Evolutionary conservation across 352 stramenopile species (phyloP), one percentile per base, ranked within the genome.

Genomic region (Hyaloperonospora brassicae): DNA sequence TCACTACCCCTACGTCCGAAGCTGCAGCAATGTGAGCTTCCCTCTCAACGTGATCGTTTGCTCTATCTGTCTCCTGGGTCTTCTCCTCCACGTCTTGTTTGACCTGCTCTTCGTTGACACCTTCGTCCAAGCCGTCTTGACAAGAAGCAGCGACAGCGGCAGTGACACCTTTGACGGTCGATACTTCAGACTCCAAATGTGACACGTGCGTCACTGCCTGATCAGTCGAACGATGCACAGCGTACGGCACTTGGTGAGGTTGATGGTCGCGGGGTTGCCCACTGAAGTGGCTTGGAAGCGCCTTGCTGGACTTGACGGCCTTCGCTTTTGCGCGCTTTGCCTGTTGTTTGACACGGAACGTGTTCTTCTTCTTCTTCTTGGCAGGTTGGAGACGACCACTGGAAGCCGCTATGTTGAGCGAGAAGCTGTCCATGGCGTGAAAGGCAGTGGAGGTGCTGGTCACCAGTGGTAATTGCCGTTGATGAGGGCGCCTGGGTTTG

Each of bases 341-440:
- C 24, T 73, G 76, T 50, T 88, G 73, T 66, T 93, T 93, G 50
- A 73, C 70, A 17, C 79, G 79, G 58, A 93, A 93, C 10, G 69
- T 83, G 46, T 72, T 81, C 59, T 88, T 85, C 69, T 86, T 89
- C 72, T 89, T 88, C 34, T 34, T 34, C 27, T 17, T 17, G 17
- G 43, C 48, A 17, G 62, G 67, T 48, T 68, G 68, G 17, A 59
- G 61, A 17, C 52, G 55, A 50, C 64, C 62, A 31, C 64, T 64
- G 11, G 76, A 84, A 24, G 79, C 65, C 52, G 78, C 70, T 55
- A 93, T 89, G 57, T 93, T 90, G 49, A 93, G 74, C 66, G 79
- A 80, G 64, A 91, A 91, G 58, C 68, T 69, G 46, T 81, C 76
- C 75, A 84, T 84, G 7, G 31, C 36, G 50, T 35, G 4, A 34